A percentile compares a stretch with the other conserved stretches of the same genome.
Conservation (phyloP, 805 yeast genomes). For the Sugiyamaella mastotermitis region DNA sequence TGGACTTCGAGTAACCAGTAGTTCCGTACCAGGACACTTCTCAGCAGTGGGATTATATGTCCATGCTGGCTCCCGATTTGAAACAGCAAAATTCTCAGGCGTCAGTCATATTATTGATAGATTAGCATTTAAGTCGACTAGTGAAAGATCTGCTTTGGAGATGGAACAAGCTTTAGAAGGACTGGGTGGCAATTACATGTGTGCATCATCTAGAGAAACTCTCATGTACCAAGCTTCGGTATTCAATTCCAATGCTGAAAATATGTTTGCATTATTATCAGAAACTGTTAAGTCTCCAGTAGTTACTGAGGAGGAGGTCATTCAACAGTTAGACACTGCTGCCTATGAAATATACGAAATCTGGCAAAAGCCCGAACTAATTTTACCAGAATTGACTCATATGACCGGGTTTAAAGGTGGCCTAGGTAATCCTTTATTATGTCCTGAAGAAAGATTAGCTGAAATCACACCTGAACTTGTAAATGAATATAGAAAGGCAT, state of each 20-base stretch:
- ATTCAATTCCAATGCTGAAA: conserved; percentile 75
- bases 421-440: conserved; percentile 78
- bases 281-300: conserved; percentile 74
- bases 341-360: conserved; percentile 80
- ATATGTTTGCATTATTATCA: conserved; percentile 68
- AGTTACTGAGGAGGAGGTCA: conserved; percentile 62
- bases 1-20: conserved; percentile 80
- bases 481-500: conserved; percentile 52
- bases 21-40: conserved; percentile 83
- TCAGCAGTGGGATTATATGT: conserved; percentile 85
- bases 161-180: conserved; percentile 72
- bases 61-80: conserved; percentile 87
- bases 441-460: conserved; percentile 66
- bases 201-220: conserved; percentile 87
- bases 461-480: conserved; percentile 48
- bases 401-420: conserved; percentile 74
- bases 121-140: conserved; percentile 52
- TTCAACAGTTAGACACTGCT: conserved; percentile 67
- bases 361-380: conserved; percentile 73
- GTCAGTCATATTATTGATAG: conserved; percentile 80
- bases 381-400: conserved; percentile 87
- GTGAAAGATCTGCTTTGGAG: conserved; percentile 43
- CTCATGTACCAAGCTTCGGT: conserved; percentile 93
- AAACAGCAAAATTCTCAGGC: conserved; percentile 56
- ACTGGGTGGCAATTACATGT: conserved; percentile 91